A percentile compares a stretch with the other conserved stretches of the same genome.
Conservation (phyloP, 345 rosid species). For the Abelmoschus esculentus region DNA sequence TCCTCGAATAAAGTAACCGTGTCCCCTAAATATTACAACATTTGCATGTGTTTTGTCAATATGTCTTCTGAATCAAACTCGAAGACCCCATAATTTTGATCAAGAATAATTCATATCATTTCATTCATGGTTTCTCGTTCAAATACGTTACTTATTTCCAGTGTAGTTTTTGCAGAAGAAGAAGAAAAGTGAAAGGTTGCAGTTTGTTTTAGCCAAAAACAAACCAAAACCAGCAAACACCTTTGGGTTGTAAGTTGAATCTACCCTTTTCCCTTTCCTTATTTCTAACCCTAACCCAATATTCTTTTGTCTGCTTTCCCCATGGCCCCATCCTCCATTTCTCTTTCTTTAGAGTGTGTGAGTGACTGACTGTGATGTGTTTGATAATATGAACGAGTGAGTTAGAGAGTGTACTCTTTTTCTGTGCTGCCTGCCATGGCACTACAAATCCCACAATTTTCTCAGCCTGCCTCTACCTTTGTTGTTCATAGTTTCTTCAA, state of each 20-base stretch:
- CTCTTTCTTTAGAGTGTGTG: neutral
- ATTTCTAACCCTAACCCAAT: conserved; percentile 4
- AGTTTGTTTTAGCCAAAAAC: neutral
- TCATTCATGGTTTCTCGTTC: neutral
- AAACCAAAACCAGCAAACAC: neutral
- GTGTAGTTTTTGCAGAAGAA: neutral
- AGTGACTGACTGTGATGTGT: conserved; percentile 3
- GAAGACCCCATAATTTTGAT: neutral
- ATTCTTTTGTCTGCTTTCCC: conserved; percentile 9
- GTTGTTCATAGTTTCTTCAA: conserved; percentile 1
- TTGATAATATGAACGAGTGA: neutral
- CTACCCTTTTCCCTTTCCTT: conserved; percentile 7
- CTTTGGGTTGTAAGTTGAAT: conserved; percentile 7
- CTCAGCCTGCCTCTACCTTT: conserved; percentile 5
- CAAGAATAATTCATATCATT: neutral
- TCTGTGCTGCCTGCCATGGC: conserved; percentile 8
- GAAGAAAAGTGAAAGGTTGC: neutral
- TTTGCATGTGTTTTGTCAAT: conserved; percentile 15
- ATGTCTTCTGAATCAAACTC: conserved; percentile 1
- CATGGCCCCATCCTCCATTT: neutral
- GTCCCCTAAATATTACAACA: conserved; percentile 14
- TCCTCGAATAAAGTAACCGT: conserved; percentile 13
- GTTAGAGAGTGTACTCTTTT: neutral
- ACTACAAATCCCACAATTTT: conserved; percentile 9
- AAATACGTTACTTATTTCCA: neutral